These are phyloP conservation scores for Lathyrus aphaca DNA, from an alignment of 306 rosid genomes.

Conservation along the genomic window DNA sequence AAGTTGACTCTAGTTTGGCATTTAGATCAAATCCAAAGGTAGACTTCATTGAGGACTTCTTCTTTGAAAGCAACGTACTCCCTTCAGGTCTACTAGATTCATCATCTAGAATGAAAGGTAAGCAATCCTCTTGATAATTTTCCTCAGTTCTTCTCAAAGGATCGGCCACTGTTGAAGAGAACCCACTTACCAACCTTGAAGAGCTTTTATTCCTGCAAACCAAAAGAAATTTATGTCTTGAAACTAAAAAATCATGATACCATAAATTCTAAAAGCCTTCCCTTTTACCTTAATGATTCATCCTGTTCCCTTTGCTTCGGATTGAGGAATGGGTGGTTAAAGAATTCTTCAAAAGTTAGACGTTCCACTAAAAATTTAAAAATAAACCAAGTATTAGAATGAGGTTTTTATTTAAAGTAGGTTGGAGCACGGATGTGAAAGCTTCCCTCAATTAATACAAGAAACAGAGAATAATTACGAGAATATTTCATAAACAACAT, in stretches of 20 bases:
- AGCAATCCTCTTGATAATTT: slow-evolving; percentile 77
- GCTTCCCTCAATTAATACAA: slow-evolving; percentile 22
- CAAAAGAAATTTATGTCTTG: slow-evolving; percentile 35
- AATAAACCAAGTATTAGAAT: slow-evolving; percentile 37
- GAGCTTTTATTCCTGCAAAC: slow-evolving; percentile 61
- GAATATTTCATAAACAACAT: slow-evolving; percentile 27
- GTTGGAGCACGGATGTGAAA: slow-evolving; percentile 17
- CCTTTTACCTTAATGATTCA: slow-evolving; percentile 65
- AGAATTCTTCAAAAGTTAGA: slow-evolving; percentile 90
- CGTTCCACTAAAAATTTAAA: slow-evolving; percentile 78
- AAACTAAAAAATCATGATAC: slow-evolving; percentile 27
- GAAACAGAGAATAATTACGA: background rate
- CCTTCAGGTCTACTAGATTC: slow-evolving; percentile 84
- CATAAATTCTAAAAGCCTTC: slow-evolving; percentile 36
- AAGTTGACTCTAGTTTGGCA: slow-evolving; percentile 51
- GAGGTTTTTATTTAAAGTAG: slow-evolving; percentile 12
- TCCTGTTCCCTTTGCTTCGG: slow-evolving; percentile 57
- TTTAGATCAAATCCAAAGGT: slow-evolving; percentile 79
- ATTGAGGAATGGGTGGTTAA: slow-evolving; percentile 77
- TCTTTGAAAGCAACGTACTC: slow-evolving; percentile 66
- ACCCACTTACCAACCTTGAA: slow-evolving; percentile 58
- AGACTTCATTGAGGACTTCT: slow-evolving; percentile 70
- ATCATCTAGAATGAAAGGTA: slow-evolving; percentile 87
- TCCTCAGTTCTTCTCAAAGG: slow-evolving; percentile 60
- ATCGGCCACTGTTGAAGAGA: slow-evolving; percentile 52